A percentile compares a stretch with the other conserved stretches of the same genome.
phyloP scores from a whole-genome alignment of 768 basidiomycete species.

The Sporobolomyces pararoseus region DNA sequence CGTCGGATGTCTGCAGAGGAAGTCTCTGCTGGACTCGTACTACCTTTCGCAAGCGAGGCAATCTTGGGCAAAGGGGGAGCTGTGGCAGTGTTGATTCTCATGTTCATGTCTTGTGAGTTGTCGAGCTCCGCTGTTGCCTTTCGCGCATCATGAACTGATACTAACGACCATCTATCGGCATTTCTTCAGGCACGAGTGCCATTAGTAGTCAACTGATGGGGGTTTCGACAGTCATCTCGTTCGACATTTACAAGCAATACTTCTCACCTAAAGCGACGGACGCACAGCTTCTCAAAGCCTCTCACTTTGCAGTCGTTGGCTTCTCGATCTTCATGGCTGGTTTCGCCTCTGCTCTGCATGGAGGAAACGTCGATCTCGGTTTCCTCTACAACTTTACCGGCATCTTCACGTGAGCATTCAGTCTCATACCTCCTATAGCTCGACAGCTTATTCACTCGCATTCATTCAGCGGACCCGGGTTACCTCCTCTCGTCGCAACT shows the following conservation, averaged over 20 bases:
- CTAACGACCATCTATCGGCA: too few species aligned
- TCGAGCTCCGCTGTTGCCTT: too few species aligned
- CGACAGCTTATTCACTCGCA: background rate
- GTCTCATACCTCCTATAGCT: background rate
- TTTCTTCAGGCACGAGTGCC: slow-evolving; percentile 8
- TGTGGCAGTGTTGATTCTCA: slow-evolving; percentile 7
- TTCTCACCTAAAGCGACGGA: slow-evolving; percentile 12
- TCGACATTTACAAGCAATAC: slow-evolving; percentile 27
- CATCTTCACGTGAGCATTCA: background rate
- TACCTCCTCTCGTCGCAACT: slow-evolving; percentile 21
- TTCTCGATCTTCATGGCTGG: slow-evolving; percentile 47
- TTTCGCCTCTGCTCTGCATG: slow-evolving; percentile 46
- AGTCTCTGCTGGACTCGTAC: slow-evolving; percentile 16
- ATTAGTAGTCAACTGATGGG: slow-evolving; percentile 22
- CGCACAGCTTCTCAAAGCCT: slow-evolving; percentile 5
- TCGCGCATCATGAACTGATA: too few species aligned
- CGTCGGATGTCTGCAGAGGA: slow-evolving; percentile 16
- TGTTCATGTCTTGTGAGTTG: slow-evolving; percentile 26
- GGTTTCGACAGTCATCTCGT: slow-evolving; percentile 24
- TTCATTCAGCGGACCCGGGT: slow-evolving; percentile 9
- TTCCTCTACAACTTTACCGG: slow-evolving; percentile 40
- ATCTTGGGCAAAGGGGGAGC: slow-evolving; percentile 22
- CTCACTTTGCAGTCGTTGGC: slow-evolving; percentile 37
- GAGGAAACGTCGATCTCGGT: slow-evolving; percentile 47
- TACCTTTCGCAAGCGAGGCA: slow-evolving; percentile 16